Conservation (phyloP, 2,329 filamentous ascomycete genomes). For the Trichoderma sp. region DNA sequence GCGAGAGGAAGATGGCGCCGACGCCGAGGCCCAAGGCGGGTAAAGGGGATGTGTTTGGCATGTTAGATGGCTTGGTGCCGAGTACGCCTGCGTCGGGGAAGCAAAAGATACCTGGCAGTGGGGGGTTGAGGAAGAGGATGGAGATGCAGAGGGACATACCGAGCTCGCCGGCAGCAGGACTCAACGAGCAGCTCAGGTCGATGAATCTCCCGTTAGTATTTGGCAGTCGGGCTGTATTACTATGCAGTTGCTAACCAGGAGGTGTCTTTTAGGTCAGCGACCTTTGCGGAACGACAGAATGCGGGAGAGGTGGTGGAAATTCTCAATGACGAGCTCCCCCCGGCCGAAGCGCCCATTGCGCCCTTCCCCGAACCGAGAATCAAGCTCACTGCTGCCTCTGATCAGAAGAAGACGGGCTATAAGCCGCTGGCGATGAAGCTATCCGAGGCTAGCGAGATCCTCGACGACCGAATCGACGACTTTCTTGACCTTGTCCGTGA, state of each 20-base stretch:
- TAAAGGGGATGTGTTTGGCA: slow-evolving; percentile 73
- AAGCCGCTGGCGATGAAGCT: slow-evolving; percentile 94
- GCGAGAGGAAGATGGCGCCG: slow-evolving; percentile 59
- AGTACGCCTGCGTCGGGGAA: slow-evolving; percentile 54
- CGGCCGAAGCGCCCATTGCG: slow-evolving; percentile 66
- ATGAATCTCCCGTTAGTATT: slow-evolving; percentile 32
- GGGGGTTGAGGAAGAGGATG: slow-evolving; percentile 34
- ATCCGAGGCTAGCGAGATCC: slow-evolving; percentile 84
- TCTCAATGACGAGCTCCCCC: slow-evolving; percentile 70
- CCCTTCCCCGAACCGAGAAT: slow-evolving; percentile 74
- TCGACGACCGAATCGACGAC: slow-evolving; percentile 93
- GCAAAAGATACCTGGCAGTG: slow-evolving; percentile 30
- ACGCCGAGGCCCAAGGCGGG: slow-evolving; percentile 54
- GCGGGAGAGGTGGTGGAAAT: slow-evolving; percentile 80
- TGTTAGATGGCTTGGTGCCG: slow-evolving; percentile 71
- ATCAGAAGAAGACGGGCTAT: slow-evolving; percentile 87
- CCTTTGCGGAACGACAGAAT: slow-evolving; percentile 73
- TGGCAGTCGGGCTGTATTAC: too few relatives aligned
- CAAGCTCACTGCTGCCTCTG: slow-evolving; percentile 80
- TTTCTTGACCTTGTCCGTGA: slow-evolving; percentile 73
- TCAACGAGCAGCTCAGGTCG: slow-evolving; percentile 34
- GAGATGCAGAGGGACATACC: slow-evolving; percentile 28
- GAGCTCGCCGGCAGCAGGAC: slow-evolving; percentile 36
- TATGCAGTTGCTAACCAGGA: background rate
- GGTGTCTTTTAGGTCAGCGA: slow-evolving; percentile 25